A percentile compares a stretch with the other conserved stretches of the same genome.
These are phyloP conservation scores for Epichloe sp. DNA, from an alignment of 2,329 filamentous ascomycete species.

Conservation along the genomic window DNA sequence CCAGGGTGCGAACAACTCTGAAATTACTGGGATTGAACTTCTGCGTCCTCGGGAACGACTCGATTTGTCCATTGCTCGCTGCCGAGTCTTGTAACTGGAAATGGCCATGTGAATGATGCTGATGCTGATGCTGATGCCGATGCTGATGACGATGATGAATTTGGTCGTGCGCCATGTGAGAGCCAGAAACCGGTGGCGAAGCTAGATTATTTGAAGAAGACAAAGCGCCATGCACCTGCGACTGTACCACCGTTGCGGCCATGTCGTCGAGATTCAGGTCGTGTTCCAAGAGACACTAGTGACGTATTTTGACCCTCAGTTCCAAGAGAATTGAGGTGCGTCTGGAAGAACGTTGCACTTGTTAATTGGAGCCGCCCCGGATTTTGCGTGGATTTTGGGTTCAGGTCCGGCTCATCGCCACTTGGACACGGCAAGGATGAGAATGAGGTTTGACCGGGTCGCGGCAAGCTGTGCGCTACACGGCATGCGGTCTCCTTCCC, in stretches of 20 bases:
- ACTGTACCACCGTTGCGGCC: conserved; percentile 20
- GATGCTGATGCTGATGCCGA: neutral
- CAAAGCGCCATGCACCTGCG: conserved; percentile 13
- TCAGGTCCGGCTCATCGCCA: conserved; percentile 6
- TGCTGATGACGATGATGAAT: neutral
- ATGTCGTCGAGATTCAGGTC: conserved; percentile 8
- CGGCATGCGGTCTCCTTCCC: neutral
- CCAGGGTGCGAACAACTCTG: conserved; percentile 59
- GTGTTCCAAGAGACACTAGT: neutral
- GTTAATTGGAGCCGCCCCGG: neutral
- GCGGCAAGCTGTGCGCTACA: neutral
- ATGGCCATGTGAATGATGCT: neutral
- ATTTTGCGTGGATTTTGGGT: conserved; percentile 2
- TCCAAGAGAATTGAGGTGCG: neutral
- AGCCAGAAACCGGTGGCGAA: conserved; percentile 6
- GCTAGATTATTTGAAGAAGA: conserved; percentile 8
- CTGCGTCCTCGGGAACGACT: conserved; percentile 15
- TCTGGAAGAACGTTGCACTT: neutral
- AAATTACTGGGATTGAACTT: conserved; percentile 42
- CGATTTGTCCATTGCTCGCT: neutral
- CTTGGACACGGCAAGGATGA: neutral
- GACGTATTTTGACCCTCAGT: neutral
- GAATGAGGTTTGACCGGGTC: neutral
- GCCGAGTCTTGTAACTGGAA: neutral
- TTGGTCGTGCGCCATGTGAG: conserved; percentile 1